Base-by-base conservation (phyloP, 306 rosid genomes). In the Castanea mollissima region DNA sequence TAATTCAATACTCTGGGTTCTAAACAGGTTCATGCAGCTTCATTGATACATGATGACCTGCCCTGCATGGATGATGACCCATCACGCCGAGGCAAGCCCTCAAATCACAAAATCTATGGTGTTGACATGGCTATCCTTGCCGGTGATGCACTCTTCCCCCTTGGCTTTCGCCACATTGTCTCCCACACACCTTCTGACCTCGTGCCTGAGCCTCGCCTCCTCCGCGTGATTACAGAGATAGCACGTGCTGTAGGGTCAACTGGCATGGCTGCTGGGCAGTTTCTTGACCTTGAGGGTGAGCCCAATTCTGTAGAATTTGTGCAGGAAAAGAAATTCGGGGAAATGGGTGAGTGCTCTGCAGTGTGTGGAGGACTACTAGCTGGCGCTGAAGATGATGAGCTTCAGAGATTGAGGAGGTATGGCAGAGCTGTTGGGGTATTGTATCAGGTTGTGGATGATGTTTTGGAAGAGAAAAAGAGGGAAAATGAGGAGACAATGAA, bases 201-300 rank as follows among this genome's bases (percentile, higher is more conserved):
- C 10, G 98, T 95, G 65, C 87, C 97, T 1, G 99, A 88, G 83
- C 56, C 85, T 25, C 74, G 75, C 74, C 80, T 95, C 15, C 92
- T 95, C n/a, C 93, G 87, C 25, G 99, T 95, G 80, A 89, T 95
- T 32, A 73, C 93, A 0, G 98, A 92, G 92, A 92, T 95, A 16
- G 98, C 99, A 14, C 90, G 87, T 5, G 85, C 94, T 19, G 99
- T 92, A 4, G 99, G 98, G 56, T 95, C 98, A 77, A 89, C 92
- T 0, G 98, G 99, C 63, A 95, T 95, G 99, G 99, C 99, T 1
- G 99, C 99, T 0, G 99, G 98, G 79, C 98, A 95, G 83, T 91
- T 92, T 83, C 87, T 91, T 8, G 99, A 95, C 84, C 96, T 92
- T 6, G 91, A 91, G 77, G 98, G 97, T 1, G 90, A 88, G 2